Conservation (phyloP, 129 eudicot species). For the Saussurea involucrata region DNA sequence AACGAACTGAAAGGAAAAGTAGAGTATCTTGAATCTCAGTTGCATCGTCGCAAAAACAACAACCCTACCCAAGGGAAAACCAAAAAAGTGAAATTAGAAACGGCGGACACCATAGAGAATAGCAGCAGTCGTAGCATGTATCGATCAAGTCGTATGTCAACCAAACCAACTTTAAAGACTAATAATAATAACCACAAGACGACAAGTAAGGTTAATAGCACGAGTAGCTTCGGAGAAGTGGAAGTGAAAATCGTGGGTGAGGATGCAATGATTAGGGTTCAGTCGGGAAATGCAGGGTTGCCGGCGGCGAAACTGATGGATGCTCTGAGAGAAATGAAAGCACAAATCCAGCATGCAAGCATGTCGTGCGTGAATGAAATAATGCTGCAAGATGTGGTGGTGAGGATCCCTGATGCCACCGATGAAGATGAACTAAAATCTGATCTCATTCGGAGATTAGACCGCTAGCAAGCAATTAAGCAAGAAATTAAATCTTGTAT, state of each 20-base stretch:
- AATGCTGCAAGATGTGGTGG: background rate
- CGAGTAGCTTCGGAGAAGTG: background rate
- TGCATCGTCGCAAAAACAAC: background rate
- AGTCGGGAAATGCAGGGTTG: background rate
- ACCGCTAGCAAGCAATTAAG: too few species aligned
- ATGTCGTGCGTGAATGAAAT: background rate
- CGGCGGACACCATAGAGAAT: background rate
- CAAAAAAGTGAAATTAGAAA: background rate
- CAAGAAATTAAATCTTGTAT: too few species aligned
- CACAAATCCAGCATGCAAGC: background rate
- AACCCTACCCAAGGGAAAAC: background rate
- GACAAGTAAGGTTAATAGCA: background rate
- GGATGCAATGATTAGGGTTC: background rate
- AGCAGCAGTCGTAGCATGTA: too few species aligned
- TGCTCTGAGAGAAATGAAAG: background rate
- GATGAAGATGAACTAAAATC: background rate
- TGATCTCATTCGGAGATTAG: too few species aligned
- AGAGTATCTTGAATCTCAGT: constrained; percentile 33
- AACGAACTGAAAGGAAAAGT: constrained; percentile 46
- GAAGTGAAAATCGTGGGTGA: background rate
- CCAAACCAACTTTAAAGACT: background rate
- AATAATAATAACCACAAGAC: background rate
- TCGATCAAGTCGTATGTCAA: too few species aligned
- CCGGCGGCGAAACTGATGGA: background rate
- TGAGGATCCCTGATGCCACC: background rate